A percentile compares a stretch with the other conserved stretches of the same genome.
Conservation (phyloP, 2,329 filamentous ascomycete species). For the Venturia nashicola region DNA sequence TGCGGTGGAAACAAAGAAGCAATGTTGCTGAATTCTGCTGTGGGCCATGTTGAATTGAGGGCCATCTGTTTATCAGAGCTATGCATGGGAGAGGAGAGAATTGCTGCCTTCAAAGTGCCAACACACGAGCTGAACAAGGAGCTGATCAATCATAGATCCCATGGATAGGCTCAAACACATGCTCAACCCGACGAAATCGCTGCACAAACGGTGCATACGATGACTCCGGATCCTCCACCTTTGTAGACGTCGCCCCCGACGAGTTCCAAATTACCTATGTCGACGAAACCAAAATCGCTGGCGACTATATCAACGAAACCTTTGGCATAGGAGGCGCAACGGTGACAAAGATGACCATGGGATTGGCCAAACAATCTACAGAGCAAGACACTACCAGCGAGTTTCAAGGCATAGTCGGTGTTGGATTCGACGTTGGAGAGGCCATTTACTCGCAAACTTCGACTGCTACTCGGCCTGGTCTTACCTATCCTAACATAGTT, state of each 20-base stretch:
- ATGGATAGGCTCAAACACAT: conserved; percentile 47
- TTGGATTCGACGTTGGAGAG: conserved; percentile 74
- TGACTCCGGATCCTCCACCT: conserved; percentile 63
- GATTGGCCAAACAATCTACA: conserved; percentile 41
- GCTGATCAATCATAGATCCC: neutral
- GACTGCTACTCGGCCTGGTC: conserved; percentile 17
- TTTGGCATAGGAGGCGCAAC: conserved; percentile 46
- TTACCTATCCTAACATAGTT: conserved; percentile 48
- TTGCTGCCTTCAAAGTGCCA: neutral
- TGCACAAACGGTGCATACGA: conserved; percentile 53
- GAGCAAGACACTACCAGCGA: conserved; percentile 56
- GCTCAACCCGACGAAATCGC: conserved; percentile 40
- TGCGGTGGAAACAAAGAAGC: too few relatives aligned
- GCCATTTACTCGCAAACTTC: conserved; percentile 19
- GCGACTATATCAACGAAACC: conserved; percentile 71
- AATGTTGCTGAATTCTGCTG: too few relatives aligned
- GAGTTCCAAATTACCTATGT: conserved; percentile 81
- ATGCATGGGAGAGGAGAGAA: too few relatives aligned
- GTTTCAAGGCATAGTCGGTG: conserved; percentile 63
- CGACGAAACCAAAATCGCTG: conserved; percentile 63
- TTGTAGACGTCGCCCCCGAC: conserved; percentile 55
- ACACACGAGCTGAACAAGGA: neutral
- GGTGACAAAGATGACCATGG: conserved; percentile 22
- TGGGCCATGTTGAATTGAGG: too few relatives aligned
- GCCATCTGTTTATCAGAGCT: too few relatives aligned